phyloP scores from a whole-genome alignment of 768 basidiomycete species.

The Multifurca ochricompacta region DNA sequence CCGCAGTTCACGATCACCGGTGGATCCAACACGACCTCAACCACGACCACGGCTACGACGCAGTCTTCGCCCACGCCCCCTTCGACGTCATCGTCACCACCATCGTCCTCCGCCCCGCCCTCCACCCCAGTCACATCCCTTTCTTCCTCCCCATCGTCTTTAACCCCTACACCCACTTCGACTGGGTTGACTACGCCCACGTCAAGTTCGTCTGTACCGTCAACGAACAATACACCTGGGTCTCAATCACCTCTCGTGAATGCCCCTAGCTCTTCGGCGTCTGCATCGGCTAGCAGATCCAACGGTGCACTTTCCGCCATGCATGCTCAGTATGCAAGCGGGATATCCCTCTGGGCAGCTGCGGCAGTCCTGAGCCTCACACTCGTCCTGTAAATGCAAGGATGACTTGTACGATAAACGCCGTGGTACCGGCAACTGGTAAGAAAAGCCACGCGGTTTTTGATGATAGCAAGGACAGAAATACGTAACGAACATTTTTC shows the following conservation, averaged over 20 bases:
- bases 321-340: not conserved
- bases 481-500: no score
- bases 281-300: not conserved
- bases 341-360: not conserved
- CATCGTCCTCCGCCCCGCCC: not conserved
- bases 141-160: not conserved
- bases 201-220: no score
- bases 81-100: not conserved
- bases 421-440: no score
- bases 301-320: not conserved
- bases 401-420: no score
- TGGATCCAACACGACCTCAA: not conserved
- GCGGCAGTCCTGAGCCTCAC: not conserved
- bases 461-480: no score
- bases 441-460: no score
- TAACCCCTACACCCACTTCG: not conserved
- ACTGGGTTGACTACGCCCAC: no score
- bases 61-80: not conserved
- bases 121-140: no score
- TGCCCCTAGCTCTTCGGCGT: not conserved
- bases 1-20: conserved; percentile 14
- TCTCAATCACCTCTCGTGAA: no score
- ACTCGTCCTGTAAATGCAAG: not conserved
- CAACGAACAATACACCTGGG: no score
- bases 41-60: not conserved